Conservation (phyloP, 768 basidiomycete species). For the Termitomyces sp. region DNA sequence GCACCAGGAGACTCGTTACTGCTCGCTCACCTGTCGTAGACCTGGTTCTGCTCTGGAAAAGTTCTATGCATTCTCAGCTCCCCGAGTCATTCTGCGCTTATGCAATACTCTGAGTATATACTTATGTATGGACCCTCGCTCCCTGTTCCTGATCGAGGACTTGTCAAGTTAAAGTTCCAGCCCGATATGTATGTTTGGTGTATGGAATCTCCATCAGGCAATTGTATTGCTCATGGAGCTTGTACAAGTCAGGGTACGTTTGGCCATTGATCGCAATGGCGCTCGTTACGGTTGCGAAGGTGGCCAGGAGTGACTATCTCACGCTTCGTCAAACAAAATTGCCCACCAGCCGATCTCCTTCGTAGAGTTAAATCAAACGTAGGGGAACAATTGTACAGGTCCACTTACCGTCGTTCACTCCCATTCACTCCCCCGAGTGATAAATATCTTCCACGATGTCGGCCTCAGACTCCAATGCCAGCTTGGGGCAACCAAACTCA, state of each 20-base stretch:
- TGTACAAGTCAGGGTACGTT: conserved; percentile 2
- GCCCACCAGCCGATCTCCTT: not conserved
- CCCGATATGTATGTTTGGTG: conserved; percentile 5
- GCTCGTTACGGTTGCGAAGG: conserved; percentile 1
- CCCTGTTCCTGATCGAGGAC: conserved; percentile 14
- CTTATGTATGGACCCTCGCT: not conserved
- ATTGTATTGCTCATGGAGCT: conserved; percentile 5
- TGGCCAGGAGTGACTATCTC: not conserved
- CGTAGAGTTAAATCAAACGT: not conserved
- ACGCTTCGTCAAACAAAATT: not conserved
- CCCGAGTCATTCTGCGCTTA: not conserved
- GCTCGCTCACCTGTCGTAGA: not conserved
- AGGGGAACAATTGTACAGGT: not conserved
- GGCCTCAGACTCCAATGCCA: not conserved
- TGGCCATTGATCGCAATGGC: not conserved
- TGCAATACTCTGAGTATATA: not conserved
- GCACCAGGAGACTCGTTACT: not conserved
- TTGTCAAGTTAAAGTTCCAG: not conserved
- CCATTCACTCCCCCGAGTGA: not conserved
- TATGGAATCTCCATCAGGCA: conserved; percentile 15
- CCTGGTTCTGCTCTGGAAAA: conserved; percentile 4
- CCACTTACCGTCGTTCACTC: not conserved
- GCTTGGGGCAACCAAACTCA: not conserved
- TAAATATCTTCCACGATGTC: not conserved
- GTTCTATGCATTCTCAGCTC: not conserved